These are phyloP conservation scores for Mortierella sp. DNA, from an alignment of 371 early-diverging fungal species.

Conservation along the genomic window DNA sequence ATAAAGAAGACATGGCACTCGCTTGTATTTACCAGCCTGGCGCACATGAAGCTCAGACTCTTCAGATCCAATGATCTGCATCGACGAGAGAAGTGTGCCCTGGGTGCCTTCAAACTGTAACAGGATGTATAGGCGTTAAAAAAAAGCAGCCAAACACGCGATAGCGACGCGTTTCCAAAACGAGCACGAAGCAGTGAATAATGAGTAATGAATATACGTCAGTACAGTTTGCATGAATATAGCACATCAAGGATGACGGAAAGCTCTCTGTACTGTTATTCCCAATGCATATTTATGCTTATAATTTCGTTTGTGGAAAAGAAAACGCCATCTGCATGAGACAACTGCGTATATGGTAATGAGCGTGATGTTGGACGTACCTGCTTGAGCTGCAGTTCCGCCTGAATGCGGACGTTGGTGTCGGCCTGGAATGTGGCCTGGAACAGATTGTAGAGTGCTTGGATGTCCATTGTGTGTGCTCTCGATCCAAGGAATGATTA, in stretches of 20 bases:
- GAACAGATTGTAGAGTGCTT: constrained; percentile 65
- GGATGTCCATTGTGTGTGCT: constrained; percentile 31
- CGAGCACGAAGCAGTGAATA: too few species aligned
- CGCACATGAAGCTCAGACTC: constrained; percentile 70
- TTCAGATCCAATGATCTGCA: constrained; percentile 74
- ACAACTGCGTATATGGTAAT: too few species aligned
- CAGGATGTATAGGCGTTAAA: not conserved
- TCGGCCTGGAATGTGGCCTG: constrained; percentile 82
- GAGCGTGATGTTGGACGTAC: constrained; percentile 2
- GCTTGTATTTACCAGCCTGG: constrained; percentile 74
- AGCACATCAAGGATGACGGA: too few species aligned
- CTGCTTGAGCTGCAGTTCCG: constrained; percentile 70
- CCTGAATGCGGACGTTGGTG: constrained; percentile 76
- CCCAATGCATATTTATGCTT: too few species aligned
- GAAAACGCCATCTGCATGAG: too few species aligned
- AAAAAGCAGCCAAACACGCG: constrained; percentile 6
- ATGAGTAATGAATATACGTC: too few species aligned
- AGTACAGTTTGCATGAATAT: too few species aligned
- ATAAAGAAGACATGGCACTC: not conserved
- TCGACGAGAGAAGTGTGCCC: constrained; percentile 72
- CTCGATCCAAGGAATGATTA: not conserved
- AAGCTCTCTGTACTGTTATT: too few species aligned
- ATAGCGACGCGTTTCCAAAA: not conserved
- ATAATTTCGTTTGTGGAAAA: too few species aligned
- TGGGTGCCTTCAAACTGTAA: constrained; percentile 65